phyloP scores from a whole-genome alignment of 2,329 filamentous ascomycete species.

The Aspergillus sergii region DNA sequence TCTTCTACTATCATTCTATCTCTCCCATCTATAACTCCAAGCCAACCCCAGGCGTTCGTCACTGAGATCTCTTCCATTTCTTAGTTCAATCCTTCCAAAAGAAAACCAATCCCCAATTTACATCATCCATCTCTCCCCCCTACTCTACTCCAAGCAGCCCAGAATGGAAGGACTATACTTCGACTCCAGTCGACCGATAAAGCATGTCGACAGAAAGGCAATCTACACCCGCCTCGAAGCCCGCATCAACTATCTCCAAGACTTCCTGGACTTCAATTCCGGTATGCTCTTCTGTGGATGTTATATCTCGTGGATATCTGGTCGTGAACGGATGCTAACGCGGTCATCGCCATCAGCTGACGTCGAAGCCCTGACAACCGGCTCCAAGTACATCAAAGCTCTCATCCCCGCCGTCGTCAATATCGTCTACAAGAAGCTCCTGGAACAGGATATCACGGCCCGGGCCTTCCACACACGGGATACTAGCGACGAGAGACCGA shows the following conservation, averaged over 20 bases:
- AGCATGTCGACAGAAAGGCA: conserved; percentile 70
- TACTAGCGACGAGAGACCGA: conserved; percentile 66
- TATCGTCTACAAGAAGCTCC: conserved; percentile 79
- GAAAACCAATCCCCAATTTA: background rate
- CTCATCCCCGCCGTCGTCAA: conserved; percentile 82
- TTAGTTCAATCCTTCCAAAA: background rate
- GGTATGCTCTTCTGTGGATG: conserved; percentile 51
- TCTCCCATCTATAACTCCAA: conserved; percentile 5
- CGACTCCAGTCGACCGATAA: conserved; percentile 27
- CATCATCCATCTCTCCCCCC: background rate
- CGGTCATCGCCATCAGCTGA: conserved; percentile 55
- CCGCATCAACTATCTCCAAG: conserved; percentile 71
- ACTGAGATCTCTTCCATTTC: background rate
- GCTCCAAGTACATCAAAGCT: conserved; percentile 77
- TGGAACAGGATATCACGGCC: conserved; percentile 80
- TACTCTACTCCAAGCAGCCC: background rate
- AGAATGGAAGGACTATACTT: conserved; percentile 17
- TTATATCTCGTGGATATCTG: background rate
- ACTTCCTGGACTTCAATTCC: conserved; percentile 73
- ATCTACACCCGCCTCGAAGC: conserved; percentile 72
- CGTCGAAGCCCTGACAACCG: conserved; percentile 68
- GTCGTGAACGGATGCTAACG: background rate
- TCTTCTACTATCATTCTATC: conserved; percentile 9
- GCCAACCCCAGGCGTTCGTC: conserved; percentile 15
- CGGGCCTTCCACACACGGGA: conserved; percentile 68